phyloP scores from a whole-genome alignment of 2,329 filamentous ascomycete genomes.

The Penicillium aurantiogriseum region DNA sequence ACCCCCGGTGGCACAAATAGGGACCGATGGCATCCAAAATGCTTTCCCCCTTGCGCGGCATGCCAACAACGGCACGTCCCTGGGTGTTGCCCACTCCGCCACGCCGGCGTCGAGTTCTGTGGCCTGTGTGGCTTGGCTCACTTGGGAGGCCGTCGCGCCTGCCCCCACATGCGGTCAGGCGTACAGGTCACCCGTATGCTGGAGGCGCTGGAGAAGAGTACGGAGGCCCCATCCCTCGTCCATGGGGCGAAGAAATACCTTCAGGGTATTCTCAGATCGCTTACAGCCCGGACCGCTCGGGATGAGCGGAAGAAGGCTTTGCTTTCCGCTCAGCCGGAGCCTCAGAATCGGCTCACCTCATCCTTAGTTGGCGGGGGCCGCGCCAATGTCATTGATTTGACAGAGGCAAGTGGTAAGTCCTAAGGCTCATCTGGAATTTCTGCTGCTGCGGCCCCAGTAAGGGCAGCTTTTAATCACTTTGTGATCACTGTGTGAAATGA shows the following conservation, averaged over 20 bases:
- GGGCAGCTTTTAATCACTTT: not conserved
- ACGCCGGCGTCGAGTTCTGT: constrained; percentile 60
- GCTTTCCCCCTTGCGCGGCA: constrained; percentile 47
- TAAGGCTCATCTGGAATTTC: not conserved
- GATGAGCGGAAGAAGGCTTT: constrained; percentile 30
- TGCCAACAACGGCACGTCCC: constrained; percentile 55
- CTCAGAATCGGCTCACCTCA: not conserved
- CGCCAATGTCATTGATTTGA: not conserved
- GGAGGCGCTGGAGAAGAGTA: constrained; percentile 58
- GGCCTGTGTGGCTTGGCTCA: constrained; percentile 64
- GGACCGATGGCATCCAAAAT: constrained; percentile 22
- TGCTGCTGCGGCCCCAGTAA: not conserved
- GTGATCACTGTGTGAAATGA: not conserved
- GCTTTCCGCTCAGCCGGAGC: too few relatives aligned
- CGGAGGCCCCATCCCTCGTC: constrained; percentile 55
- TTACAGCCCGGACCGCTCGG: constrained; percentile 51
- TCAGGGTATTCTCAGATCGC: constrained; percentile 54
- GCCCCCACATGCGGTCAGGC: constrained; percentile 62
- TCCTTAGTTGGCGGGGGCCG: not conserved
- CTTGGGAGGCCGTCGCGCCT: constrained; percentile 55
- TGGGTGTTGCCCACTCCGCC: constrained; percentile 62
- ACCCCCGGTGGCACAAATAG: constrained; percentile 1
- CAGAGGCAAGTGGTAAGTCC: not conserved
- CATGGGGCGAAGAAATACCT: constrained; percentile 58
- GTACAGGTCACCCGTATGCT: constrained; percentile 65